Evolutionary conservation across 129 eudicot genomes (phyloP).

Genomic region (Scalesia atractyloides): DNA sequence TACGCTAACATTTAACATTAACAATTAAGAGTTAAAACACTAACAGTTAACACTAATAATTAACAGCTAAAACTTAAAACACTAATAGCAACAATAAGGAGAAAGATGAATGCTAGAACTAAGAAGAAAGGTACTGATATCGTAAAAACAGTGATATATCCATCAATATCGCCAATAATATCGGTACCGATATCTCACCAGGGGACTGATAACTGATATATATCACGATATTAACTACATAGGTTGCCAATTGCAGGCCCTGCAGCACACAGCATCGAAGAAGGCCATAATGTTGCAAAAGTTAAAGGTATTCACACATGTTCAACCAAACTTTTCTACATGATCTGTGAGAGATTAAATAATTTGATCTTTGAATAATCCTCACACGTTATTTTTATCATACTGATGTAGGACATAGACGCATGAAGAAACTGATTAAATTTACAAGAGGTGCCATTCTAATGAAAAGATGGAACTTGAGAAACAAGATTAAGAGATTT

Average conservation of each 20-base stretch:
- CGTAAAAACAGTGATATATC: too few relatives aligned
- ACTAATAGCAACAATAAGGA: too few relatives aligned
- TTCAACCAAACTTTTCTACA: neutral
- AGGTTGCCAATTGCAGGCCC: conserved; percentile 50
- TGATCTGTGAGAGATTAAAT: neutral
- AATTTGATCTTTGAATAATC: neutral
- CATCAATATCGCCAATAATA: too few relatives aligned
- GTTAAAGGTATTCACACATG: conserved; percentile 48
- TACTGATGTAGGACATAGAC: conserved; percentile 54
- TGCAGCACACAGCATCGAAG: conserved; percentile 44
- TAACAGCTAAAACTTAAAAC: too few relatives aligned
- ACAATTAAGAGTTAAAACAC: too few relatives aligned
- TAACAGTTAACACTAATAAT: too few relatives aligned
- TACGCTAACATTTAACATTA: too few relatives aligned
- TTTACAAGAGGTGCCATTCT: conserved; percentile 44
- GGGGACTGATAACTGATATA: too few relatives aligned
- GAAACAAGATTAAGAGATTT: conserved; percentile 56
- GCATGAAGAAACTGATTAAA: conserved; percentile 47
- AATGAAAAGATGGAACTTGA: conserved; percentile 46
- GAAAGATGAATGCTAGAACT: too few relatives aligned
- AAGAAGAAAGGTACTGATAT: too few relatives aligned
- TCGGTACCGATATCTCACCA: too few relatives aligned
- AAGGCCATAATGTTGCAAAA: conserved; percentile 41
- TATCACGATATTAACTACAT: too few relatives aligned
- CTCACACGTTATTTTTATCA: neutral